A percentile compares a stretch with the other conserved stretches of the same genome.
Evolutionary conservation across 164 flowering plant species (phyloP).

Genomic region (Platanus orientalis): DNA sequence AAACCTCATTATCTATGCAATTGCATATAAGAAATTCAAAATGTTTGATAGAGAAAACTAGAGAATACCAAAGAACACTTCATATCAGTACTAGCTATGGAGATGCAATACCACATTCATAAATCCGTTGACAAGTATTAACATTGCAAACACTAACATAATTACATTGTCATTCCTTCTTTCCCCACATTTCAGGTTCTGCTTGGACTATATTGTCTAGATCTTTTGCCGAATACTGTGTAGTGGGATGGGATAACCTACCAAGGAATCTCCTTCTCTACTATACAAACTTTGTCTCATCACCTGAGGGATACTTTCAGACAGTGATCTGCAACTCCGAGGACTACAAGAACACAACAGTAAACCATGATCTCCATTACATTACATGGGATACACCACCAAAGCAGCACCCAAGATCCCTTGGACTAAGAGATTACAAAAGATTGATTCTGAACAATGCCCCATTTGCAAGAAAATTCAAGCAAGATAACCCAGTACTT

Average conservation of each 20-base stretch:
- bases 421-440: neutral
- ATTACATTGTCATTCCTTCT: too few relatives aligned
- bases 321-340: constrained; percentile 32
- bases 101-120: too few relatives aligned
- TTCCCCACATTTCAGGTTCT: constrained; percentile 1
- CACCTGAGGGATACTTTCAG: constrained; percentile 9
- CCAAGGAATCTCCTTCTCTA: constrained; percentile 7
- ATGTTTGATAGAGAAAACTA: too few relatives aligned
- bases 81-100: too few relatives aligned
- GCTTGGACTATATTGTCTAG: constrained; percentile 6
- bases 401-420: constrained; percentile 6
- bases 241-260: constrained; percentile 48
- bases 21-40: too few relatives aligned
- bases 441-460: constrained; percentile 43
- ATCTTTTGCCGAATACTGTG: constrained; percentile 1
- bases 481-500: constrained; percentile 53
- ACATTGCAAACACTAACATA: too few relatives aligned
- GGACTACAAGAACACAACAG: constrained; percentile 31
- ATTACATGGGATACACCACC: constrained; percentile 10
- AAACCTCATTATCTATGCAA: too few relatives aligned
- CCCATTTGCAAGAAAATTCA: constrained; percentile 74
- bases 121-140: too few relatives aligned
- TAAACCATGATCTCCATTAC: constrained; percentile 8
- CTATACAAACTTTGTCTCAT: constrained; percentile 8
- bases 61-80: too few relatives aligned